Conservation (phyloP, 352 stramenopile genomes). For the Globisporangium radiosum region DNA sequence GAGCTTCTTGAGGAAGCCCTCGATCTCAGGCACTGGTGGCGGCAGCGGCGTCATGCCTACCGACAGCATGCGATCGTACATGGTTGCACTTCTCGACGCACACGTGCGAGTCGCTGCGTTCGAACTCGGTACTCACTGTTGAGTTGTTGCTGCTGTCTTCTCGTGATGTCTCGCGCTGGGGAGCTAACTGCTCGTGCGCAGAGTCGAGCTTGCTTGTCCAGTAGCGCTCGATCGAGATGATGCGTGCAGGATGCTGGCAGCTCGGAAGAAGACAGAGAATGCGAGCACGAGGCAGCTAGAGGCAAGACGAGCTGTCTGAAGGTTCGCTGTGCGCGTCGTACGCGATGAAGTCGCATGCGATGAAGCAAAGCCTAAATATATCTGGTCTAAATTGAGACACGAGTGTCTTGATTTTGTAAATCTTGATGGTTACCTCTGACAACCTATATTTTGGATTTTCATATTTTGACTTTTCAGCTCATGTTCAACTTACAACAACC, state of each 20-base stretch:
- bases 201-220: no score
- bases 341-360: neutral
- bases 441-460: no score
- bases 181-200: no score
- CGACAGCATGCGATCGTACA: constrained; percentile 3
- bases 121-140: neutral
- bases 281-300: neutral
- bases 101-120: neutral
- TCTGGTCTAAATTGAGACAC: no score
- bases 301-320: no score
- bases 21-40: constrained; percentile 63
- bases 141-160: neutral
- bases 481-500: no score
- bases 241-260: neutral
- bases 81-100: neutral
- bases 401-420: no score
- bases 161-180: neutral
- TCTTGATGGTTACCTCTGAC: no score
- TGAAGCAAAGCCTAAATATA: neutral
- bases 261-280: neutral
- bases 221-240: no score
- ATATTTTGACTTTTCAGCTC: no score
- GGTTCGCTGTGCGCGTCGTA: neutral
- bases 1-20: constrained; percentile 84
- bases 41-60: constrained; percentile 28